phyloP scores from a whole-genome alignment of 1,284 basidiomycete genomes.

The Puccinia triticina region DNA sequence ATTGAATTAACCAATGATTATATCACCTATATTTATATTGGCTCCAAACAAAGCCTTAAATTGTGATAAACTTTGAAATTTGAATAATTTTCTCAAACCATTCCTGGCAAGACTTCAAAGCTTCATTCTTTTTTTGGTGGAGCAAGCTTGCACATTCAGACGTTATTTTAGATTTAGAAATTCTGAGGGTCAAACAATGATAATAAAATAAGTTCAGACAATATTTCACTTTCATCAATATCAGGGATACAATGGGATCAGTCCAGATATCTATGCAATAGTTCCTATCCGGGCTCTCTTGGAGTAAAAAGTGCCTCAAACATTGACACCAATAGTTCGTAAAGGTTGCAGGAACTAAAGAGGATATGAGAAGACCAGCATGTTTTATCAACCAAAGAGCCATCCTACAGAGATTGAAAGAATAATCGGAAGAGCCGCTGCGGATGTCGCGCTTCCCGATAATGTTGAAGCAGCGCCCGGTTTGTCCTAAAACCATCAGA shows the following conservation, averaged over 20 bases:
- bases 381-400: constrained; percentile 15
- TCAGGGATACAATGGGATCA: constrained; percentile 1
- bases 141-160: neutral
- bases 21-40: too few species aligned
- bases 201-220: neutral
- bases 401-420: constrained; percentile 15
- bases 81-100: too few species aligned
- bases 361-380: neutral
- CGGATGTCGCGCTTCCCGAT: neutral
- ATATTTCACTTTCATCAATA: neutral
- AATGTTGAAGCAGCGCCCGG: neutral
- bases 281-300: neutral
- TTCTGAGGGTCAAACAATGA: neutral
- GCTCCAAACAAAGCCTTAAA: too few species aligned
- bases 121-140: too few species aligned
- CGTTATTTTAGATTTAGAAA: neutral
- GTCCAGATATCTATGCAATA: neutral
- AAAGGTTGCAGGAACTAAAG: neutral
- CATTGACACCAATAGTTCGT: neutral
- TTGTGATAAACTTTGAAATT: too few species aligned
- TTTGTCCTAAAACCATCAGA: neutral
- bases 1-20: too few species aligned
- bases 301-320: neutral
- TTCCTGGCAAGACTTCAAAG: too few species aligned
- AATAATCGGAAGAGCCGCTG: constrained; percentile 16